A percentile compares a stretch with the other conserved stretches of the same genome.
These are phyloP conservation scores for Fimicolochytrium jonesii DNA, from an alignment of 192 early-diverging fungal genomes.

Conservation along the genomic window DNA sequence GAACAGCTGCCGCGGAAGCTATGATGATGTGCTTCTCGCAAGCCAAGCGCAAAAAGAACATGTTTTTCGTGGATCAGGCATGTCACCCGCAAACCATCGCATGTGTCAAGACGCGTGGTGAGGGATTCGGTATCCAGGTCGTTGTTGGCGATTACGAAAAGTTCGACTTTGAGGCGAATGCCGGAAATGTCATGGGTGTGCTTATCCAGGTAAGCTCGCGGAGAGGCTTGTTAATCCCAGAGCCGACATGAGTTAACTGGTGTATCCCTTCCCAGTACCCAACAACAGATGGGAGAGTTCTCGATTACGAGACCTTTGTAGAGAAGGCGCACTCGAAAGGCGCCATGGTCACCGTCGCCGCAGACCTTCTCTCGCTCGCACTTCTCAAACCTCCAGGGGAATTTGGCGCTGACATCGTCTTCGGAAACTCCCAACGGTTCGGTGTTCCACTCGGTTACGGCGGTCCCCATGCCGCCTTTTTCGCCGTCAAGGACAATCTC, in stretches of 20 bases:
- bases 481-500: slow-evolving; percentile 86
- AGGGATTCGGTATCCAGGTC: slow-evolving; percentile 89
- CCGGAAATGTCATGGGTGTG: slow-evolving; percentile 81
- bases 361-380: slow-evolving; percentile 89
- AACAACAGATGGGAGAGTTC: slow-evolving; percentile 78
- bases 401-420: slow-evolving; percentile 96
- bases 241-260: not conserved
- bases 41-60: slow-evolving; percentile 72
- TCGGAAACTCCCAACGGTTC: slow-evolving; percentile 97
- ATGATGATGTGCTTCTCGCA: slow-evolving; percentile 83
- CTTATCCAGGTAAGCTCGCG: slow-evolving; percentile 74
- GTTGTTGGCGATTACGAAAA: slow-evolving; percentile 76
- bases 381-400: slow-evolving; percentile 90
- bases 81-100: slow-evolving; percentile 96
- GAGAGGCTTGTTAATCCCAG: not conserved
- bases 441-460: slow-evolving; percentile 98
- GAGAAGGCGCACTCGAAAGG: slow-evolving; percentile 76
- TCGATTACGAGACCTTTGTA: slow-evolving; percentile 77
- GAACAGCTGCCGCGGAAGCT: slow-evolving; percentile 96
- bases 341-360: slow-evolving; percentile 83
- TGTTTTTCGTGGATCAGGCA: slow-evolving; percentile 89
- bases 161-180: slow-evolving; percentile 71
- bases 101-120: slow-evolving; percentile 87
- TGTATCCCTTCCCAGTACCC: slow-evolving; percentile 70
- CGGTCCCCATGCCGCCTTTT: slow-evolving; percentile 99